phyloP scores from a whole-genome alignment of 352 stramenopile genomes.

The Globisporangium iwayamae region DNA sequence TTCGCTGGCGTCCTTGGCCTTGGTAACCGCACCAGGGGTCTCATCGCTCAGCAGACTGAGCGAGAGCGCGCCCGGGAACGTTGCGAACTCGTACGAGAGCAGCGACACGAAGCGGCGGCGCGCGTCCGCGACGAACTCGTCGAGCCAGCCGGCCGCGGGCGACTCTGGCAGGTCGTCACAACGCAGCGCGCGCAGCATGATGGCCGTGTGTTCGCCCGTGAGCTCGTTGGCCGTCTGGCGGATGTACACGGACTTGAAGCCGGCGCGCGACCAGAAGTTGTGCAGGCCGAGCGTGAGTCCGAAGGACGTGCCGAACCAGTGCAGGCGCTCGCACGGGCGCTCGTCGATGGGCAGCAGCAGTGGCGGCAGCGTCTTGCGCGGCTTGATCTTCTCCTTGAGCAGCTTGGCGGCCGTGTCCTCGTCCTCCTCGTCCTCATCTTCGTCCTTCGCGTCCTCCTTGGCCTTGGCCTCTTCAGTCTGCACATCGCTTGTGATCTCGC shows the following conservation, averaged over 20 bases:
- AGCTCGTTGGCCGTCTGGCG: conserved; percentile 99
- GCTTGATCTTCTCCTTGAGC: conserved; percentile 90
- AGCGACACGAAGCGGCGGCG: conserved; percentile 93
- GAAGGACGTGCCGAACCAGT: conserved; percentile 99
- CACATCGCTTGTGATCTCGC: conserved; percentile 85
- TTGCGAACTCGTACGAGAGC: conserved; percentile 91
- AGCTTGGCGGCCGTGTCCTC: conserved; percentile 52
- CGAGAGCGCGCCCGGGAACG: conserved; percentile 89
- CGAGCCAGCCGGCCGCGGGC: conserved; percentile 88
- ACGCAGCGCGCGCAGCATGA: conserved; percentile 82
- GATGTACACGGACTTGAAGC: conserved; percentile 97
- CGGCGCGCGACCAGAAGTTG: conserved; percentile 95
- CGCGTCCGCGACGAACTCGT: conserved; percentile 94
- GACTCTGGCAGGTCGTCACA: conserved; percentile 77
- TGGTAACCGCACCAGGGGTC: conserved; percentile 13
- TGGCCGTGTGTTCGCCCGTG: conserved; percentile 97
- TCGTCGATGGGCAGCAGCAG: conserved; percentile 95
- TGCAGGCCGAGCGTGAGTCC: conserved; percentile 95
- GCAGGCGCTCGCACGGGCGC: conserved; percentile 91
- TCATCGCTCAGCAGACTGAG: conserved; percentile 88
- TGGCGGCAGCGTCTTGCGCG: conserved; percentile 95
- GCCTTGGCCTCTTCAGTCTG: conserved; percentile 33
- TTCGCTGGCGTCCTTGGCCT: conserved; percentile 18
- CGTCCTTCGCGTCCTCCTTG: conserved; percentile 23
- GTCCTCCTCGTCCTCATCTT: conserved; percentile 44